Percentiles rank a stretch among this genome's conserved stretches.
Conservation (phyloP, 139 green algal species). For the Coelastrella sp. region DNA sequence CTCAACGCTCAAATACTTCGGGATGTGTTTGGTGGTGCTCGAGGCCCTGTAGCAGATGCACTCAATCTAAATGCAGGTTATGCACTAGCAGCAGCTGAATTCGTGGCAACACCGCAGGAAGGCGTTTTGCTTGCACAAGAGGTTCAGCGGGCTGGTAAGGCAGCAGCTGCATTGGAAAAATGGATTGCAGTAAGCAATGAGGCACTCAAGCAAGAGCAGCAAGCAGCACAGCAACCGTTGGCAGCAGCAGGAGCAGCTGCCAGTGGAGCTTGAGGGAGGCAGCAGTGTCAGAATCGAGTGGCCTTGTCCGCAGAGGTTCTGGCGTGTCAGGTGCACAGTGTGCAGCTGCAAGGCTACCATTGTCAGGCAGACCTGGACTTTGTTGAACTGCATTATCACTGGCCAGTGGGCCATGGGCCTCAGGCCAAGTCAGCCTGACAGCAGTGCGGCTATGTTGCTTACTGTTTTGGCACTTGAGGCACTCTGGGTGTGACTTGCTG, state of each 20-base stretch:
- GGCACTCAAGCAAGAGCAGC: conserved; percentile 17
- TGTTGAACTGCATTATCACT: too few relatives aligned
- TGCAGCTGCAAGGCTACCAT: too few relatives aligned
- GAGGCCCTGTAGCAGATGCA: conserved; percentile 89
- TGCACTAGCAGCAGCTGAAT: conserved; percentile 85
- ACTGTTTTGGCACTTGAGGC: too few relatives aligned
- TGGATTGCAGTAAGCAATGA: conserved; percentile 61
- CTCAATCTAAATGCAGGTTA: conserved; percentile 93
- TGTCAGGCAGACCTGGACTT: too few relatives aligned
- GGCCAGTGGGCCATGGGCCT: too few relatives aligned
- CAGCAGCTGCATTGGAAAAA: conserved; percentile 1
- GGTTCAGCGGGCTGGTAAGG: conserved; percentile 68
- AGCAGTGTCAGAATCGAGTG: too few relatives aligned
- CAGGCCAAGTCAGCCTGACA: too few relatives aligned
- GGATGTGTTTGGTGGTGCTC: conserved; percentile 89
- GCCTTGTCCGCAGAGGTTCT: too few relatives aligned
- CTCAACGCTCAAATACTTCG: conserved; percentile 92
- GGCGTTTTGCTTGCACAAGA: conserved; percentile 92
- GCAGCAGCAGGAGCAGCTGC: not conserved
- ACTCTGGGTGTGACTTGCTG: too few relatives aligned
- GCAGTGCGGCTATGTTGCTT: too few relatives aligned
- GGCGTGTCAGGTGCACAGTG: too few relatives aligned
- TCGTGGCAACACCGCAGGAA: conserved; percentile 78
- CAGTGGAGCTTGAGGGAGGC: not conserved
- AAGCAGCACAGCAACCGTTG: not conserved